Conservation (phyloP, 2,329 filamentous ascomycete genomes). For the Penicillium griseofulvum region DNA sequence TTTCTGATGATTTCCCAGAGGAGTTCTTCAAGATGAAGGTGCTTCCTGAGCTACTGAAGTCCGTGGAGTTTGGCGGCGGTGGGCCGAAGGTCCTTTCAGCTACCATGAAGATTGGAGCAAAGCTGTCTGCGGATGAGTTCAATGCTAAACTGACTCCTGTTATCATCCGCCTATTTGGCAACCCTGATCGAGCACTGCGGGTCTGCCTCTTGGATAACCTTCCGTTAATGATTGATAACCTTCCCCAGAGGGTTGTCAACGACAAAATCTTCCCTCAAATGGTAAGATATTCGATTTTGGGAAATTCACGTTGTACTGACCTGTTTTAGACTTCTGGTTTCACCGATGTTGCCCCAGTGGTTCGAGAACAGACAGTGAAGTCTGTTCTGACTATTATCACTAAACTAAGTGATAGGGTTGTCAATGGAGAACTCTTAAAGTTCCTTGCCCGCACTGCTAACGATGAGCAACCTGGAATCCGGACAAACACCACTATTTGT, state of each 20-base stretch:
- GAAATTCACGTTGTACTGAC: background rate
- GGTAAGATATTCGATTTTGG: conserved; percentile 48
- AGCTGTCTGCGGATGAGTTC: conserved; percentile 87
- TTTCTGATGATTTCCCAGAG: conserved; percentile 92
- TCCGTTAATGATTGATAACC: conserved; percentile 83
- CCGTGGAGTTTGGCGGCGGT: conserved; percentile 95
- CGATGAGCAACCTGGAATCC: conserved; percentile 93
- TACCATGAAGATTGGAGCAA: conserved; percentile 86
- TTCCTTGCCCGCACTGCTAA: conserved; percentile 95
- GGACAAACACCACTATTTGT: conserved; percentile 97
- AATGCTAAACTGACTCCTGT: conserved; percentile 80
- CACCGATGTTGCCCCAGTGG: conserved; percentile 83
- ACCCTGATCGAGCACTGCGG: conserved; percentile 86
- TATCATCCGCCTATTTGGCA: conserved; percentile 80
- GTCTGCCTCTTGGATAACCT: conserved; percentile 89
- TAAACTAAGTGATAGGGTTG: conserved; percentile 86
- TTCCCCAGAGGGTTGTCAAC: conserved; percentile 85
- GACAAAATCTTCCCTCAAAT: conserved; percentile 97
- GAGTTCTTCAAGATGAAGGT: conserved; percentile 99
- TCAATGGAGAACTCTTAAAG: conserved; percentile 89
- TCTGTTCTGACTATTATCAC: conserved; percentile 81
- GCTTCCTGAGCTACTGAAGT: conserved; percentile 92
- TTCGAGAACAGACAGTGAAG: conserved; percentile 94
- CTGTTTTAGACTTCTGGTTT: conserved; percentile 78
- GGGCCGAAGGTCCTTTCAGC: conserved; percentile 86